Evolutionary conservation across 2,329 filamentous ascomycete species (phyloP).

Genomic region (Claviceps arundinis): DNA sequence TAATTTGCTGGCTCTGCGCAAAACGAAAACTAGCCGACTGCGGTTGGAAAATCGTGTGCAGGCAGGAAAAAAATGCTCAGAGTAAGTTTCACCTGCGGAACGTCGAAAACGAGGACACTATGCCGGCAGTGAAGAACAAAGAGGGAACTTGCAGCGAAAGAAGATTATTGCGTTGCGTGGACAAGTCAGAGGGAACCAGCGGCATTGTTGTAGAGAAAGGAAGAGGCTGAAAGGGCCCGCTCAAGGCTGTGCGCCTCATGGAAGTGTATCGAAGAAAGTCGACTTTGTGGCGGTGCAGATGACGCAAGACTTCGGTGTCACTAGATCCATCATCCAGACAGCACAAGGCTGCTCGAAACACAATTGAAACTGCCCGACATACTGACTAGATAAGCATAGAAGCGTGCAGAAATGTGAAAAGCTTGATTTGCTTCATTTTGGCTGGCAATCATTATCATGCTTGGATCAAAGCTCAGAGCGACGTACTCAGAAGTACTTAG

Average conservation of each 20-base stretch:
- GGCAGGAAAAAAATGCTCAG: background rate
- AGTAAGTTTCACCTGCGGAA: background rate
- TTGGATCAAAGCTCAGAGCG: background rate
- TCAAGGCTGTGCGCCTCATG: constrained; percentile 25
- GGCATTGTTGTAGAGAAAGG: constrained; percentile 5
- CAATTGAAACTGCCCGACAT: no score
- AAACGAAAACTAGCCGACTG: background rate
- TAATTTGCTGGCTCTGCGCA: background rate
- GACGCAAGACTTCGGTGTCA: constrained; percentile 2
- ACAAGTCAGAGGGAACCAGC: background rate
- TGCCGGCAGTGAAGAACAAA: background rate
- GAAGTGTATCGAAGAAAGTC: constrained; percentile 29
- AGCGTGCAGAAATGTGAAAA: no score
- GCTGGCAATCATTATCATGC: no score
- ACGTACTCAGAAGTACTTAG: constrained; percentile 1
- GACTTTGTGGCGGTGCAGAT: constrained; percentile 25
- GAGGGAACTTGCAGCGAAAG: background rate
- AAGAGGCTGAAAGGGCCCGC: constrained; percentile 16
- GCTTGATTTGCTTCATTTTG: no score
- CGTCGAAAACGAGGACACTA: background rate
- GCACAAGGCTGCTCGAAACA: background rate
- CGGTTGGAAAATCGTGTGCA: background rate
- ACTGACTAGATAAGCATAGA: no score
- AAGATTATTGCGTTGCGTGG: background rate
- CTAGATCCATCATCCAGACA: background rate